Conservation (phyloP, 106 monocot species). For the Dendrobium huoshanense region DNA sequence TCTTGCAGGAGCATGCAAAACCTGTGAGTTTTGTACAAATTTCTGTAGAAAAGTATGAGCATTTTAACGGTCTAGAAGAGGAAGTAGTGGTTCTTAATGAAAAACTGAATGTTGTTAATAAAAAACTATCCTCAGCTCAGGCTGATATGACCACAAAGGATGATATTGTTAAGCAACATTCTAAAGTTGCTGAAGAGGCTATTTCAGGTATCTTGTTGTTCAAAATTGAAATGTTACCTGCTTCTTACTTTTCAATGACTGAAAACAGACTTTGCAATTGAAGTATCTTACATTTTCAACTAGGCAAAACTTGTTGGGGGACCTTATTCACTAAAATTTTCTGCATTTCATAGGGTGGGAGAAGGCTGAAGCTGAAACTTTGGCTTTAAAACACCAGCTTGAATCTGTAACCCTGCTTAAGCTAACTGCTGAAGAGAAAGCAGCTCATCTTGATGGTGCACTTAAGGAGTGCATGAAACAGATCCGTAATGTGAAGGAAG, state of each 20-base stretch:
- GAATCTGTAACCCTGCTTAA: constrained; percentile 45
- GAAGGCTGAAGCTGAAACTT: constrained; percentile 57
- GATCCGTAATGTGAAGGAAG: constrained; percentile 52
- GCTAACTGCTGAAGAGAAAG: constrained; percentile 43
- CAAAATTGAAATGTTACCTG: background rate
- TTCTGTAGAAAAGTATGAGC: constrained; percentile 6
- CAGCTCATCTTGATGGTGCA: constrained; percentile 47
- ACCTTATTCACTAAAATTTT: background rate
- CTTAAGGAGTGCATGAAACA: constrained; percentile 71
- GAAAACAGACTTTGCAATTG: background rate
- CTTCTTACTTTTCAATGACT: background rate
- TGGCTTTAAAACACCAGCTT: constrained; percentile 42
- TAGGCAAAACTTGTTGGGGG: background rate
- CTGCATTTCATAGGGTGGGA: constrained; percentile 38
- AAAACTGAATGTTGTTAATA: constrained; percentile 16
- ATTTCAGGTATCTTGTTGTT: constrained; percentile 29
- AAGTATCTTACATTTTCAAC: too few species aligned
- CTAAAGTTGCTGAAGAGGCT: constrained; percentile 49
- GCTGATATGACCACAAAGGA: constrained; percentile 33
- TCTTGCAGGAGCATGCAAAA: constrained; percentile 1
- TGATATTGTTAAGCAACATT: constrained; percentile 45
- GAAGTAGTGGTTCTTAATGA: constrained; percentile 16
- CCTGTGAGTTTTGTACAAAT: constrained; percentile 10
- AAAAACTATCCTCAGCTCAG: constrained; percentile 38
- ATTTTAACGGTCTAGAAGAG: background rate